These are phyloP conservation scores for Xylaria nigripes DNA, from an alignment of 495 filamentous ascomycete genomes.

Conservation along the genomic window DNA sequence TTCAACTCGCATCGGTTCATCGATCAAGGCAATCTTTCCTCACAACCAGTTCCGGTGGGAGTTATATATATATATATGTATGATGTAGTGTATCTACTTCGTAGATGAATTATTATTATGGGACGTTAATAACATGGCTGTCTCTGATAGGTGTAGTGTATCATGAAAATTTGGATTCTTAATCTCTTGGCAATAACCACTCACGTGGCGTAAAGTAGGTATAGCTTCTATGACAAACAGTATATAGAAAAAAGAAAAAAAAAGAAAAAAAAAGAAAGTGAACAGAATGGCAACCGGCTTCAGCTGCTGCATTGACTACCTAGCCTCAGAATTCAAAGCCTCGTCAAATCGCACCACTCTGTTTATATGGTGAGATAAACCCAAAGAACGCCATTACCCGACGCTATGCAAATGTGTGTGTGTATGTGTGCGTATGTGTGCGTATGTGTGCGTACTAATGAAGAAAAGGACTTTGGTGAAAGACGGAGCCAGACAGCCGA, in stretches of 20 bases:
- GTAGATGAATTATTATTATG: too few species aligned
- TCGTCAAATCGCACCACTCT: neutral
- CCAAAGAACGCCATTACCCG: constrained; percentile 9
- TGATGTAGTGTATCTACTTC: too few species aligned
- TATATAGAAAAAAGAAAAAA: neutral
- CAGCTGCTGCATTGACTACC: too few species aligned
- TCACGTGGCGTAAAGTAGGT: neutral
- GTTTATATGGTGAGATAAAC: constrained; percentile 2
- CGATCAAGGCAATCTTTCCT: too few species aligned
- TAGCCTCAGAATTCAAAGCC: too few species aligned
- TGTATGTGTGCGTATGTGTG: neutral
- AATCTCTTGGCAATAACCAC: neutral
- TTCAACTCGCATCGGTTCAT: too few species aligned
- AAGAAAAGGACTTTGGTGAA: neutral
- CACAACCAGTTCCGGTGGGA: too few species aligned
- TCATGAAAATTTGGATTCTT: neutral
- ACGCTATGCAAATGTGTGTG: constrained; percentile 14
- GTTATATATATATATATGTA: too few species aligned
- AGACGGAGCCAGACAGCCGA: neutral
- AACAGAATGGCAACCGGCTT: neutral
- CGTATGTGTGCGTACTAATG: neutral
- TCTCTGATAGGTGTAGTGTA: neutral
- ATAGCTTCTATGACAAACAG: neutral
- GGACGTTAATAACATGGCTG: too few species aligned
- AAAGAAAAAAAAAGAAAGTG: neutral